Conservation (phyloP, 495 filamentous ascomycete species). For the Polyplosphaeria fusca region DNA sequence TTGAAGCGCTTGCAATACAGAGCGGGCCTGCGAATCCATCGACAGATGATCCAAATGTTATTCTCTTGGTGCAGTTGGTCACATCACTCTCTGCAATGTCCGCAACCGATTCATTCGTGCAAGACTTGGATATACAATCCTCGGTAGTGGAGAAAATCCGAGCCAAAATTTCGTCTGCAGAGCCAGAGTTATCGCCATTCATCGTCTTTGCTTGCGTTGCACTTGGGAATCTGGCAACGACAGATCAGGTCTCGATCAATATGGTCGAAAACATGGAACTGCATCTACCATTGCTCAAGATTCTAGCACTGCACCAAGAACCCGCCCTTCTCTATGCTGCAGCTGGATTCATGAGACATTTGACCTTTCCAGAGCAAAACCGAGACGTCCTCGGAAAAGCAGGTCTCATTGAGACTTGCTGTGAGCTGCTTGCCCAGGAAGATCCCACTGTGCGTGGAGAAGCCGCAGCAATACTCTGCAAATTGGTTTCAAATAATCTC, state of each 20-base stretch:
- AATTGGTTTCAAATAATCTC: conserved; percentile 19
- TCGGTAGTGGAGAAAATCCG: conserved; percentile 17
- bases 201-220: conserved; percentile 28
- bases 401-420: conserved; percentile 18
- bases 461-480: conserved; percentile 30
- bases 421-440: conserved; percentile 13
- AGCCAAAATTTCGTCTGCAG: no score
- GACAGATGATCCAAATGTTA: conserved; percentile 10
- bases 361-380: conserved; percentile 26
- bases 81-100: conserved; percentile 24
- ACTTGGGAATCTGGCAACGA: conserved; percentile 31
- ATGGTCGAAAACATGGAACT: conserved; percentile 25
- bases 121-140: conserved; percentile 1
- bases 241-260: conserved; percentile 17
- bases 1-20: conserved; percentile 6
- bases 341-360: conserved; percentile 28
- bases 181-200: conserved; percentile 15
- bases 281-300: conserved; percentile 12
- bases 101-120: conserved; percentile 27
- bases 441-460: conserved; percentile 29
- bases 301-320: conserved; percentile 12
- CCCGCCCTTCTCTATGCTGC: conserved; percentile 26
- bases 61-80: conserved; percentile 20
- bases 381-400: conserved; percentile 15
- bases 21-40: conserved; percentile 1